Evolutionary conservation across 2,329 filamentous ascomycete species (phyloP).

Genomic region (Escovopsis sp.): DNA sequence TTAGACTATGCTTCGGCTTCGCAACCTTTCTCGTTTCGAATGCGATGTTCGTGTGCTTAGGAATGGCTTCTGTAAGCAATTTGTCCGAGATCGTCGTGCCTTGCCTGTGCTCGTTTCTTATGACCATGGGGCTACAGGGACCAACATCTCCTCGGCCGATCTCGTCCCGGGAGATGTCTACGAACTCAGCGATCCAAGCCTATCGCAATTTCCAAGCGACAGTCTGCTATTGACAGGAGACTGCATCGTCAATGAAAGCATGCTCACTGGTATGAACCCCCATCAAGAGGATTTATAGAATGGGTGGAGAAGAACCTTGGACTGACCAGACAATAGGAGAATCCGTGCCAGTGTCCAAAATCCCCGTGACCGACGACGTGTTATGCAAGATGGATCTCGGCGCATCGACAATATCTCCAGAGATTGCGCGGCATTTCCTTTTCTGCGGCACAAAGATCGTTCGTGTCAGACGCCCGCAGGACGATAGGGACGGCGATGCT

Average conservation of each 20-base stretch:
- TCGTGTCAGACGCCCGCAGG: conserved; percentile 73
- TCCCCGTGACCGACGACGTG: conserved; percentile 66
- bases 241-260: conserved; percentile 97
- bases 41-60: conserved; percentile 88
- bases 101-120: background rate
- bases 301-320: conserved; percentile 11
- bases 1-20: conserved; percentile 73
- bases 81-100: too few species aligned
- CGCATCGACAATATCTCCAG: conserved; percentile 67
- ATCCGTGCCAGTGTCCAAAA: conserved; percentile 91
- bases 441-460: conserved; percentile 95
- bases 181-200: conserved; percentile 83
- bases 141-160: conserved; percentile 70
- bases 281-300: conserved; percentile 15
- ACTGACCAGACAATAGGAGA: conserved; percentile 39
- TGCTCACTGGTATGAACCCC: conserved; percentile 53
- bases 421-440: conserved; percentile 75
- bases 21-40: conserved; percentile 86
- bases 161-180: conserved; percentile 93
- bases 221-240: conserved; percentile 84
- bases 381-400: conserved; percentile 62
- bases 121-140: conserved; percentile 35
- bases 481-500: conserved; percentile 72
- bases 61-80: conserved; percentile 70
- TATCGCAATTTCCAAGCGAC: conserved; percentile 81